Base-by-base conservation (phyloP, 495 filamentous ascomycete genomes). In the Filosporella fistucella region DNA sequence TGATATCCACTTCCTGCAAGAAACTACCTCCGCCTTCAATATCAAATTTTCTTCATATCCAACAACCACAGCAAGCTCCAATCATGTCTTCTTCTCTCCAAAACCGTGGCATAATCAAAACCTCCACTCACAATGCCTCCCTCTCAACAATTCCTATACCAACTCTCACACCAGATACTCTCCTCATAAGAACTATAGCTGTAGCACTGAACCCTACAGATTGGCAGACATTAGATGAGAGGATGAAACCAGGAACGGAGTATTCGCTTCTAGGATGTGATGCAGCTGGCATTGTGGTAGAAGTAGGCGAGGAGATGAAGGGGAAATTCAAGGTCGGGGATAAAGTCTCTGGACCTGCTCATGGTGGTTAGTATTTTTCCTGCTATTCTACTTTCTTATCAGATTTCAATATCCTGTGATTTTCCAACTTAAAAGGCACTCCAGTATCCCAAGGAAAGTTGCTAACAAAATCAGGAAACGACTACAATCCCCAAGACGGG, bases 251-350 rank as follows among this genome's bases (percentile, higher is more conserved):
- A 13, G 51, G 41, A 3, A 33, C 30, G 8, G 22, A 23, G 16
- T 32, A 41, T 32, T 18, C 40, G 6, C 9, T 80, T 34, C 55
- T 81, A 3, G 79, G 81, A 18, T 58, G 56, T 45, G 82, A 84
- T 54, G 56, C 76, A 18, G 68, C 77, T 1, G 82, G 82, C 13
- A 68, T 65, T 4, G 66, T 85, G 9, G 65, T 62, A 5, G 67
- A 65, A 29, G 68, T 77, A 16, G 79, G 79, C 9, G 45, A 56
- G 1, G 59, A 36, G 7, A 74, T 74, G 3, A 68, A 55, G 21
- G 43, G 53, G 1, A 70, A 79, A 61, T 68, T 69, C 29, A 20
- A 48, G 0, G 70, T 71, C 13, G 72, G 76, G 41, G 66, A 70
- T 23, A 65, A 75, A 2, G 14, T 71, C 29, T 42, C 29, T 30